Base-by-base conservation (phyloP, 805 yeast species). In the Tetrapisispora phaffii region DNA sequence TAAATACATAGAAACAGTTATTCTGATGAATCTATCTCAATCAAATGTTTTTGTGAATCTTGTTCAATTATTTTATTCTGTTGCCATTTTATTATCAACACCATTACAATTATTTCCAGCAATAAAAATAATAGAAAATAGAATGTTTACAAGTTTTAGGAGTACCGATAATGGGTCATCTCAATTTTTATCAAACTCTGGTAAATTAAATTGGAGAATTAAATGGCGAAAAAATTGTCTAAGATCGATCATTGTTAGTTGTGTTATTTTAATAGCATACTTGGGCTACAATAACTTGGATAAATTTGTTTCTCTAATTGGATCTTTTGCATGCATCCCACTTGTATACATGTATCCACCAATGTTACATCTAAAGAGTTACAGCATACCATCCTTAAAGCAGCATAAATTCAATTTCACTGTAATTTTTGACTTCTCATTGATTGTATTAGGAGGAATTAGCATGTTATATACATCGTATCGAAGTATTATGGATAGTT, bases 281-380 rank as follows among this genome's bases (percentile, higher is more conserved):
- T 70, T 71, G 49, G 90, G 90, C 0, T 82, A 88, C 1, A 69
- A 74, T 46, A 76, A 82, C 54, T 65, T 85, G 49, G 93, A 85
- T 58, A 72, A 69, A 50, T 82, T 85, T 64, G 90, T 85, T 10
- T 79, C 89, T 2, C 79, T 85, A 57, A 83, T 85, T 43, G 94
- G 94, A 3, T 82, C 88, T 43, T 81, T 85, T 66, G 89, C 90
- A 1, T 85, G 94, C 56, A 82, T 85, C 45, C 94, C 94, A 1
- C 72, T 85, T 66, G 93, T 85, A 5, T 85, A 85, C 66, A 80
- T 85, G 78, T 83, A 84, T 56, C 93, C 94, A 8, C 93, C 94
- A 16, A 70, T 85, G 71, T 66, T 85, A 44, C 93, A 85, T 56
- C 68, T 77, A 44, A 73, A 68, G 56, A 68, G 78, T 45, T 75